A percentile compares a stretch with the other conserved stretches of the same genome.
These are phyloP conservation scores for Cyberlindnera saturnus DNA, from an alignment of 805 yeast species.

Conservation along the genomic window DNA sequence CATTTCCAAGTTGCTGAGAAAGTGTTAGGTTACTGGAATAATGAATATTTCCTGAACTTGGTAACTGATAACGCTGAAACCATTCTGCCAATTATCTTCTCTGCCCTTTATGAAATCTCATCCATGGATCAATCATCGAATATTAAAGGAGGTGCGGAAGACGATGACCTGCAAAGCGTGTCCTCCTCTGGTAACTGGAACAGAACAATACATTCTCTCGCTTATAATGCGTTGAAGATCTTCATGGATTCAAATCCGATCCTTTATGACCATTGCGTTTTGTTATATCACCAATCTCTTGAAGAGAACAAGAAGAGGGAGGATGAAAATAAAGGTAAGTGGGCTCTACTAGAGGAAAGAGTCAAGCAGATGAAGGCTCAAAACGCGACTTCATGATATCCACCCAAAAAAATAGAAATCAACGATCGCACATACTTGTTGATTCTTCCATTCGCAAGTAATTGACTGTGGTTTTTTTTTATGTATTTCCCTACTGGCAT, in stretches of 20 bases:
- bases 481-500: neutral
- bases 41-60: conserved; percentile 84
- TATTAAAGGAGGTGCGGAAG: conserved; percentile 4
- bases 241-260: conserved; percentile 89
- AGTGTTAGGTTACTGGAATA: conserved; percentile 89
- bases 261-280: conserved; percentile 88
- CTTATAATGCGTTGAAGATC: conserved; percentile 83
- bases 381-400: neutral
- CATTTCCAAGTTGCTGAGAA: conserved; percentile 98
- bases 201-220: conserved; percentile 84
- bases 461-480: too few species aligned
- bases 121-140: conserved; percentile 19
- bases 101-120: conserved; percentile 82
- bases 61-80: conserved; percentile 92
- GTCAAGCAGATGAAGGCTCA: conserved; percentile 29
- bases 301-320: conserved; percentile 67
- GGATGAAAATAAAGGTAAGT: conserved; percentile 56
- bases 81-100: conserved; percentile 85
- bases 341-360: conserved; percentile 63
- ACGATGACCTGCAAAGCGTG: conserved; percentile 13
- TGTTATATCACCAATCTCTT: conserved; percentile 72
- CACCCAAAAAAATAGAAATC: neutral
- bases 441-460: too few species aligned
- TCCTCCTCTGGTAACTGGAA: conserved; percentile 73
- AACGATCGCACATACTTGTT: too few species aligned